These are phyloP conservation scores for Hericium erinaceus DNA, from an alignment of 768 basidiomycete species.

Conservation along the genomic window DNA sequence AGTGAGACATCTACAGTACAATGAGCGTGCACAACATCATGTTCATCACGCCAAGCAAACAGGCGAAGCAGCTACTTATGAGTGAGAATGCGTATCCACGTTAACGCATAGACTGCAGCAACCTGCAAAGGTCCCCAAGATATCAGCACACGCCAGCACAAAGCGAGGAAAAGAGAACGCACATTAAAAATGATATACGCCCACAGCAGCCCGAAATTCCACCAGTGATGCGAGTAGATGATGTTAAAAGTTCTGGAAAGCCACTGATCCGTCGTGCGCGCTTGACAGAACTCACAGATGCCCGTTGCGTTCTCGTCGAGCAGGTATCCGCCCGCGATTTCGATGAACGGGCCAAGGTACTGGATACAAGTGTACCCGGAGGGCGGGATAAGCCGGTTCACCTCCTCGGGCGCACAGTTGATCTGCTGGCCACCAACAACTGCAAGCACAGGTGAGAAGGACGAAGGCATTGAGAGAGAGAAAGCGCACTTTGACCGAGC, in stretches of 20 bases:
- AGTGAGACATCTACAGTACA: no score
- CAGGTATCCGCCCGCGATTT: slow-evolving; percentile 38
- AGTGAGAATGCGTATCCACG: background rate
- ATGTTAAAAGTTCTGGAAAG: slow-evolving; percentile 50
- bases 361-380: slow-evolving; percentile 35
- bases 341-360: slow-evolving; percentile 36
- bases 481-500: slow-evolving; percentile 35
- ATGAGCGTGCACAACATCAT: no score
- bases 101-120: background rate
- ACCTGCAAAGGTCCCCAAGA: background rate
- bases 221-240: slow-evolving; percentile 40
- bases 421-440: slow-evolving; percentile 42
- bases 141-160: background rate
- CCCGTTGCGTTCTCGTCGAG: slow-evolving; percentile 27
- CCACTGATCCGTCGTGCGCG: slow-evolving; percentile 51
- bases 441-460: slow-evolving; percentile 39
- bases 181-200: slow-evolving; percentile 37
- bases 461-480: background rate
- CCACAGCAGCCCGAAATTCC: slow-evolving; percentile 37
- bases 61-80: no score
- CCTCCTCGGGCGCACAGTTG: slow-evolving; percentile 52
- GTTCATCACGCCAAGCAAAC: no score
- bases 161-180: slow-evolving; percentile 14
- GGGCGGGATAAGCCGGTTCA: slow-evolving; percentile 43
- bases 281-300: slow-evolving; percentile 46